Base-by-base conservation (phyloP, 2,329 filamentous ascomycete species). In the Hysterium pulicare region DNA sequence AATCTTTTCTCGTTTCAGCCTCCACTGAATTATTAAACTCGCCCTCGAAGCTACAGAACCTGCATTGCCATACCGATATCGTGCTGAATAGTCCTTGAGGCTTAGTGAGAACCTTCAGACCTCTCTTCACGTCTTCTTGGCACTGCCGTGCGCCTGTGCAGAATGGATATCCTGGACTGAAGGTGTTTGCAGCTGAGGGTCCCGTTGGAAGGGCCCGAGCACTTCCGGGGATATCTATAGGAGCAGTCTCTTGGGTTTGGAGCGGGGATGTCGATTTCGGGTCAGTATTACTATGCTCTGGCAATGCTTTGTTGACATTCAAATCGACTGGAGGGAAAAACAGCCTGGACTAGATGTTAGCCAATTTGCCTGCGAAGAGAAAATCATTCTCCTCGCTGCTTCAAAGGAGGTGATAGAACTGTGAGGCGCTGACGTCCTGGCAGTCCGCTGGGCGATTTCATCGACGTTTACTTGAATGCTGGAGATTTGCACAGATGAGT, bases 131-230 rank as follows among this genome's bases (percentile, higher is more conserved):
- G 13, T 67, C 61, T 47, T 63, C 61, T 23, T 64, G 58, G 2
- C 58, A 49, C 1, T 54, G 53, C 65, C 65, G 68, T 2, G 65
- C 57, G 23, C 66, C 66, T 54, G 66, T 67, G 53, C 66, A 69
- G 52, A 68, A 69, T n/a, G n/a, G n/a, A n/a, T n/a, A n/a, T n/a
- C n/a, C n/a, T n/a, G n/a, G n/a, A n/a, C n/a, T n/a, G n/a, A n/a
- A n/a, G n/a, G n/a, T n/a, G n/a, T n/a, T n/a, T n/a, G n/a, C n/a
- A n/a, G n/a, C n/a, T n/a, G n/a, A n/a, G n/a, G n/a, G n/a, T n/a
- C n/a, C n/a, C n/a, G n/a, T n/a, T n/a, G n/a, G n/a, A n/a, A n/a
- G n/a, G n/a, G n/a, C n/a, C n/a, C n/a, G n/a, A n/a, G n/a, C n/a
- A n/a, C n/a, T 31, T 6, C 41, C 16, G 19, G 35, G 38, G 36